A percentile compares a stretch with the other conserved stretches of the same genome.
These are phyloP conservation scores for Leavenworthia alabamica DNA, from an alignment of 345 rosid species.

Conservation along the genomic window DNA sequence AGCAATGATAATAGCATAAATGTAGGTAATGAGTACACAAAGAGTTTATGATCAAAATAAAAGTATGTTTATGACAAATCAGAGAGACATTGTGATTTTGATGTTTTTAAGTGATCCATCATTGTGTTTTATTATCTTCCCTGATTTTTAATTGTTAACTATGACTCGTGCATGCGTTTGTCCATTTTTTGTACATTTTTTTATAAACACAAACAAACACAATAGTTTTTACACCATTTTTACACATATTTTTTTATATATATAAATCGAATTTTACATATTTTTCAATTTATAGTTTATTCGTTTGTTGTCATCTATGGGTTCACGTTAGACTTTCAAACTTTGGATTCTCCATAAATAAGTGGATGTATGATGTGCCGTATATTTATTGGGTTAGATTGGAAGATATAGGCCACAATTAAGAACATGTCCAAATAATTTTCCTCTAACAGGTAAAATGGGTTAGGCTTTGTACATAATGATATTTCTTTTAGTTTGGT, in stretches of 20 bases:
- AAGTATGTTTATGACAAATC: slow-evolving; percentile 23
- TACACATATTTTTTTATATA: neutral
- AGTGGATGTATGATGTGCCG: slow-evolving; percentile 14
- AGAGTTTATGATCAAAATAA: slow-evolving; percentile 27
- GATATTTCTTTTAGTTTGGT: slow-evolving; percentile 9
- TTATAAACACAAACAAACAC: neutral
- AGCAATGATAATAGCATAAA: slow-evolving; percentile 35
- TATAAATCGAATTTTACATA: neutral
- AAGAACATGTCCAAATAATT: slow-evolving; percentile 17
- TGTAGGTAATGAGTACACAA: slow-evolving; percentile 34
- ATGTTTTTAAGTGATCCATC: slow-evolving; percentile 30
- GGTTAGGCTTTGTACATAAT: slow-evolving; percentile 28
- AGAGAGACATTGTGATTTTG: slow-evolving; percentile 19
- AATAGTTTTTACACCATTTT: slow-evolving; percentile 28
- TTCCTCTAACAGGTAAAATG: slow-evolving; percentile 25
- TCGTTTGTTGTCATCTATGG: slow-evolving; percentile 1
- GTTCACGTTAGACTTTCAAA: slow-evolving; percentile 2
- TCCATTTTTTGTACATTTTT: slow-evolving; percentile 13
- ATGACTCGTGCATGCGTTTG: slow-evolving; percentile 31
- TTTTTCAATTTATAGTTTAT: slow-evolving; percentile 3
- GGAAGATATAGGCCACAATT: neutral
- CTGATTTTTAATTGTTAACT: neutral
- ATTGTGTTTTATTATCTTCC: slow-evolving; percentile 13
- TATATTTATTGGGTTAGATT: slow-evolving; percentile 1
- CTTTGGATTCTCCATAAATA: slow-evolving; percentile 2